Base-by-base conservation (phyloP, 225 moss, liverwort and hornwort genomes). In the Anthoceros angustus region DNA sequence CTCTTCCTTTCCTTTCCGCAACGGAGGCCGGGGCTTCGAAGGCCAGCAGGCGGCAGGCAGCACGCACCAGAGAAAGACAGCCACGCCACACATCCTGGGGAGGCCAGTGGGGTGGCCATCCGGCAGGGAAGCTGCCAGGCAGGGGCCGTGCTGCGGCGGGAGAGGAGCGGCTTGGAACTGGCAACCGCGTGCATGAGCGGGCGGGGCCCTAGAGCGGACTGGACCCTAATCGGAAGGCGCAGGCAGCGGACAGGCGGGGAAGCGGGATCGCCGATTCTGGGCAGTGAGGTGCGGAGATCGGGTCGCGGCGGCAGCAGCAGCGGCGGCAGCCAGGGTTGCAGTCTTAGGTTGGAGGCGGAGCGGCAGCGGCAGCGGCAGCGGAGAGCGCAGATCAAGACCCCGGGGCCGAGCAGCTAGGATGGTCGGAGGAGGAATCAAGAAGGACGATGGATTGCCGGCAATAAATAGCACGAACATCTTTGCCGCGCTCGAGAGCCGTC, bases 361-460 rank as follows among this genome's bases (percentile, higher is more conserved):
- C n/a, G 23, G 14, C n/a, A 55, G 16, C 18, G 55, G 16, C 5
- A 55, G 55, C n/a, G 23, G 14, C n/a, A 55, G 16, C 18, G 55
- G 55, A 55, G 55, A 18, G 55, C 55, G 23, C 7, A 18, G 55
- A 55, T 55, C 55, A 55, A 20, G 55, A 55, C n/a, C 55, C 55
- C 18, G 55, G 55, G 55, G 55, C 55, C 81, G 88, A 95, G 83
- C 85, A 88, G 84, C 84, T 98, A 98, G 98, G 87, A 98, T 98
- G 98, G 98, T 98, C 87, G 98, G 98, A 86, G 91, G 95, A 82
- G 89, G 92, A 82, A 92, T 72, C 86, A 98, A 91, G 88, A 98
- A 98, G 88, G 95, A 91, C 84, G 95, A 98, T 98, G 95, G 95
- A 91, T 88, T 98, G 91, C 91, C 88, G 91, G 91, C 91, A 73